Evolutionary conservation across 2,329 filamentous ascomycete species (phyloP).

Genomic region (Cytospora piceae): DNA sequence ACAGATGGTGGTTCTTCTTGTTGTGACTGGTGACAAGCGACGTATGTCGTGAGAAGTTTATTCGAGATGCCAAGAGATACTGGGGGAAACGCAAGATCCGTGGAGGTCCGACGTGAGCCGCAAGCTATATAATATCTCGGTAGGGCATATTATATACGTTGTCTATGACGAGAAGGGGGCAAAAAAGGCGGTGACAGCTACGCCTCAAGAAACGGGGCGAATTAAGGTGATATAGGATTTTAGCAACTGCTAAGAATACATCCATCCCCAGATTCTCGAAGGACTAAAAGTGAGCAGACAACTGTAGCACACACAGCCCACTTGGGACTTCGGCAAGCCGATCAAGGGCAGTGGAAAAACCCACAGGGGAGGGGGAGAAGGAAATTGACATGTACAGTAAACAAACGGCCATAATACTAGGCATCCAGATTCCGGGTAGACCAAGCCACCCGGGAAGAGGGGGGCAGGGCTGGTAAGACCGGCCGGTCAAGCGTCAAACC

Average conservation of each 20-base stretch:
- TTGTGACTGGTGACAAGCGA: neutral
- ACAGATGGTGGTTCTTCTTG: constrained; percentile 1
- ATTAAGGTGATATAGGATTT: constrained; percentile 18
- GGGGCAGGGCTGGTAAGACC: constrained; percentile 16
- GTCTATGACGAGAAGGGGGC: neutral
- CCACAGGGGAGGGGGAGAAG: constrained; percentile 6
- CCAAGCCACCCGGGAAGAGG: constrained; percentile 14
- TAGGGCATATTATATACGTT: neutral
- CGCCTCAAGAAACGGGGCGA: constrained; percentile 9
- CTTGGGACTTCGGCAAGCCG: constrained; percentile 22
- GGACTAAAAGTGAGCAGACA: neutral
- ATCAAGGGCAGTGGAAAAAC: constrained; percentile 9
- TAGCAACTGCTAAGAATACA: constrained; percentile 22
- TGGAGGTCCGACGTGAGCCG: neutral
- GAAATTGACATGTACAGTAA: constrained; percentile 12
- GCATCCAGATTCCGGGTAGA: constrained; percentile 12
- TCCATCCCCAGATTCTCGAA: constrained; percentile 23
- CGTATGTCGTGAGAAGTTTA: constrained; percentile 19
- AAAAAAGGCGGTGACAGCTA: constrained; percentile 23
- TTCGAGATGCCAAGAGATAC: neutral
- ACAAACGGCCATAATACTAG: neutral
- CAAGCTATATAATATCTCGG: constrained; percentile 2
- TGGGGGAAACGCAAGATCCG: neutral
- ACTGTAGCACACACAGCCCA: constrained; percentile 27
- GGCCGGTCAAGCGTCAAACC: constrained; percentile 1